phyloP scores from a whole-genome alignment of 2,329 filamentous ascomycete genomes.

The Trichoderma brevicompactum region DNA sequence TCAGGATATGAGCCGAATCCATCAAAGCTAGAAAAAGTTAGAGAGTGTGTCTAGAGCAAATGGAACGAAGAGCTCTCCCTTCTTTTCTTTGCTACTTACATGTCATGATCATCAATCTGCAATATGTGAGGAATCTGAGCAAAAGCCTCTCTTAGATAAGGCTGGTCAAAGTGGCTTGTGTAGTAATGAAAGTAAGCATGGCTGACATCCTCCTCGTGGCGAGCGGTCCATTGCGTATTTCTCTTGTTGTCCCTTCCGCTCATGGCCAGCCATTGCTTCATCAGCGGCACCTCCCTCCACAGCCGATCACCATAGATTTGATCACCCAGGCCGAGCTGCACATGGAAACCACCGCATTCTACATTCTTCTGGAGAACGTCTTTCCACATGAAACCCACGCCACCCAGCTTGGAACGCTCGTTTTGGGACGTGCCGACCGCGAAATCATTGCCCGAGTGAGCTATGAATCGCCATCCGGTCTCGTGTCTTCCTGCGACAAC shows the following conservation, averaged over 20 bases:
- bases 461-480: slow-evolving; percentile 92
- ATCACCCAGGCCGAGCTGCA: slow-evolving; percentile 87
- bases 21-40: slow-evolving; percentile 72
- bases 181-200: slow-evolving; percentile 99
- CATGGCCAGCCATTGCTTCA: slow-evolving; percentile 94
- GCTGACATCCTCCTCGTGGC: slow-evolving; percentile 91
- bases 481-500: slow-evolving; percentile 89
- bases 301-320: slow-evolving; percentile 95
- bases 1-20: slow-evolving; percentile 97
- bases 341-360: slow-evolving; percentile 94
- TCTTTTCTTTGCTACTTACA: slow-evolving; percentile 65
- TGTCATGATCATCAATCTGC: slow-evolving; percentile 95
- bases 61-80: not conserved
- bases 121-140: slow-evolving; percentile 95
- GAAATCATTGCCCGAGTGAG: slow-evolving; percentile 96
- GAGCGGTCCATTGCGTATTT: slow-evolving; percentile 87
- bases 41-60: not conserved
- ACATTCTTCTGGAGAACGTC: slow-evolving; percentile 97
- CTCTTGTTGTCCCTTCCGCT: slow-evolving; percentile 92
- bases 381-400: slow-evolving; percentile 97
- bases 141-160: slow-evolving; percentile 90
- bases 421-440: slow-evolving; percentile 83
- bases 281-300: slow-evolving; percentile 92
- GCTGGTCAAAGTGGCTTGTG: slow-evolving; percentile 97
- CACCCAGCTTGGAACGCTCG: slow-evolving; percentile 83